Percentiles rank a stretch among this genome's conserved stretches.
These are phyloP conservation scores for Hordeum vulgare DNA, from an alignment of 176 grass and related monocot genomes.

Conservation along the genomic window DNA sequence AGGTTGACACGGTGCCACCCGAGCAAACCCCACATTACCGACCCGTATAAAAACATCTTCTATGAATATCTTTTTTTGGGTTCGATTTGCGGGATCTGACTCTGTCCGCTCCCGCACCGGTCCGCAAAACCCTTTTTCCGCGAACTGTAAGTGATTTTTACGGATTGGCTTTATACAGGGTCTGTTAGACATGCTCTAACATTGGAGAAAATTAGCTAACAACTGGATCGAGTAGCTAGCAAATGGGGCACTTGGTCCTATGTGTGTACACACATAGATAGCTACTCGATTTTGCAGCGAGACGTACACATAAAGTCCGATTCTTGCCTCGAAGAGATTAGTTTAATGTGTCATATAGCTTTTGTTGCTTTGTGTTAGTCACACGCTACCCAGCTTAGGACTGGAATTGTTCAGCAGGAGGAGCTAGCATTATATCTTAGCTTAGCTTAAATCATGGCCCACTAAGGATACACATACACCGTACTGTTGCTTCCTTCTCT, in stretches of 20 bases:
- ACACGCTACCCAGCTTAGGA: slow-evolving; percentile 5
- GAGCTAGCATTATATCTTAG: neutral
- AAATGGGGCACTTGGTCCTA: neutral
- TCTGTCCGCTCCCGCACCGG: too few species aligned
- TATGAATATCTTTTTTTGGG: too few species aligned
- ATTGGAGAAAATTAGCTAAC: neutral
- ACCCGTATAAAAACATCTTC: too few species aligned
- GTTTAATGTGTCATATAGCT: neutral
- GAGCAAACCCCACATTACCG: too few species aligned
- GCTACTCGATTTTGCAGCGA: neutral
- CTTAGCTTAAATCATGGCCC: neutral
- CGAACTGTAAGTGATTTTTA: too few species aligned
- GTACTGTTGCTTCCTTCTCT: neutral
- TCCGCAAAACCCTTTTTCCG: too few species aligned
- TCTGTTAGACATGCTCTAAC: too few species aligned
- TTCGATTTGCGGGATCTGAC: too few species aligned
- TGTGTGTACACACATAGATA: neutral
- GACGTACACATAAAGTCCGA: neutral
- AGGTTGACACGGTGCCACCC: too few species aligned
- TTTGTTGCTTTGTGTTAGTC: neutral
- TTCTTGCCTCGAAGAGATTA: neutral
- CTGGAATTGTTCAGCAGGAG: neutral
- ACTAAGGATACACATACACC: neutral
- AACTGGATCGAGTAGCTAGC: neutral
- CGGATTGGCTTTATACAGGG: too few species aligned